phyloP scores from a whole-genome alignment of 2,329 filamentous ascomycete genomes.

The Westerdykella ornata region DNA sequence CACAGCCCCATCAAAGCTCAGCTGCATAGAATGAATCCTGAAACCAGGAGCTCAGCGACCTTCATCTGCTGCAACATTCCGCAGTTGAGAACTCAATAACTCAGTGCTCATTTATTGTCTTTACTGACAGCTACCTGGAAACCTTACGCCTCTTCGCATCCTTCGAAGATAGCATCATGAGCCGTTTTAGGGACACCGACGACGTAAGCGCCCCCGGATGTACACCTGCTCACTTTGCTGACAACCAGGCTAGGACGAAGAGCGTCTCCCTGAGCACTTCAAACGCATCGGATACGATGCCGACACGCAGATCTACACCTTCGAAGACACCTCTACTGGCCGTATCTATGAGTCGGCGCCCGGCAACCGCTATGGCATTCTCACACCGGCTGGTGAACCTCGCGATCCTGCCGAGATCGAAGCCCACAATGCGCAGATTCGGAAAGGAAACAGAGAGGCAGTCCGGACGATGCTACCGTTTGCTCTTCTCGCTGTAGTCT shows the following conservation, averaged over 20 bases:
- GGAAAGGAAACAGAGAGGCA: constrained; percentile 32
- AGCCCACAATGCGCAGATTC: constrained; percentile 14
- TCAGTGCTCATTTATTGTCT: no score
- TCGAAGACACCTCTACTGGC: constrained; percentile 43
- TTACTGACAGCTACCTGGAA: no score
- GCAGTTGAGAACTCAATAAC: no score
- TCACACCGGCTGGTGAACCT: constrained; percentile 24
- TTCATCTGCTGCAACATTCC: no score
- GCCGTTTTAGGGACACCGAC: not conserved
- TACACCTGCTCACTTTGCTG: not conserved
- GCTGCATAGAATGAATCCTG: no score
- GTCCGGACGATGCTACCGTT: constrained; percentile 55
- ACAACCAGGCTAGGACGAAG: constrained; percentile 37
- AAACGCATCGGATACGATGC: constrained; percentile 52
- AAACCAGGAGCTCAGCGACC: no score
- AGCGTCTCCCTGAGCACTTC: constrained; percentile 52
- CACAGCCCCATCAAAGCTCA: no score
- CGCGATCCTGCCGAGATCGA: constrained; percentile 13
- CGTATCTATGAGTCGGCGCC: constrained; percentile 47
- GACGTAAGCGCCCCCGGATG: not conserved
- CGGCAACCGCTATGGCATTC: constrained; percentile 46
- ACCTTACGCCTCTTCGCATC: no score
- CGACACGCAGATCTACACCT: constrained; percentile 50
- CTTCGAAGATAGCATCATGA: not conserved
- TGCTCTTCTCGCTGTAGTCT: constrained; percentile 49